phyloP scores from a whole-genome alignment of 495 filamentous ascomycete genomes.

The Hypoxylon subgilvum region DNA sequence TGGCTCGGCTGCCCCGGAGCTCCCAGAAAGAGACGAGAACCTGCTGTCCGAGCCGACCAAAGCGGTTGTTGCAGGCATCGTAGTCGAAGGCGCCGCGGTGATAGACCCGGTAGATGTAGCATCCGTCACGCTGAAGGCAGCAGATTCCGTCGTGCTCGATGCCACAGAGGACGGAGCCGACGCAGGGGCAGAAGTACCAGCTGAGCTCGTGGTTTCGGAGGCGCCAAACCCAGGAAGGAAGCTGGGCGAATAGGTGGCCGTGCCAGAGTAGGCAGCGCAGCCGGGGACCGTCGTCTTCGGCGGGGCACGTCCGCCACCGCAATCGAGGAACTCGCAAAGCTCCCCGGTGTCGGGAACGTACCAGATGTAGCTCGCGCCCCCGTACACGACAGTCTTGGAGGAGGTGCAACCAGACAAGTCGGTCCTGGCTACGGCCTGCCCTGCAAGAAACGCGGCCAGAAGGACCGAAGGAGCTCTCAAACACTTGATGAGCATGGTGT shows the following conservation, averaged over 20 bases:
- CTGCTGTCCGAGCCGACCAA: not conserved
- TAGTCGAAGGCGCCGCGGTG: conserved; percentile 14
- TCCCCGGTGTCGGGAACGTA: conserved; percentile 64
- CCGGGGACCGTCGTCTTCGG: conserved; percentile 66
- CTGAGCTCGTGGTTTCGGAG: conserved; percentile 26
- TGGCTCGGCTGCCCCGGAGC: conserved; percentile 13
- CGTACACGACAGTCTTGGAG: conserved; percentile 40
- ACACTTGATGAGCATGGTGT: conserved; percentile 27
- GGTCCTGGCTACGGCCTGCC: conserved; percentile 49
- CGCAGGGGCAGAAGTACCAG: not conserved
- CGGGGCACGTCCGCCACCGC: conserved; percentile 68
- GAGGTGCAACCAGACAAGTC: conserved; percentile 54
- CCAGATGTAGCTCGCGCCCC: conserved; percentile 53
- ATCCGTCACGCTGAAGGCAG: not conserved
- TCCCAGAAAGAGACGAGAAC: conserved; percentile 16
- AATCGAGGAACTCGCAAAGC: conserved; percentile 66
- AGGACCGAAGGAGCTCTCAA: conserved; percentile 28
- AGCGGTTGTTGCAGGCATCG: not conserved
- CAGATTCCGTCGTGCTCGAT: not conserved
- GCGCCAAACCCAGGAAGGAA: conserved; percentile 52
- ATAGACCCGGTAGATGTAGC: conserved; percentile 8
- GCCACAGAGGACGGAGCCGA: conserved; percentile 2
- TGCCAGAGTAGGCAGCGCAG: conserved; percentile 62
- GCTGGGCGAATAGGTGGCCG: conserved; percentile 57
- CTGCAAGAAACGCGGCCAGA: conserved; percentile 24